Conservation (phyloP, 805 yeast species). For the Candida montana region DNA sequence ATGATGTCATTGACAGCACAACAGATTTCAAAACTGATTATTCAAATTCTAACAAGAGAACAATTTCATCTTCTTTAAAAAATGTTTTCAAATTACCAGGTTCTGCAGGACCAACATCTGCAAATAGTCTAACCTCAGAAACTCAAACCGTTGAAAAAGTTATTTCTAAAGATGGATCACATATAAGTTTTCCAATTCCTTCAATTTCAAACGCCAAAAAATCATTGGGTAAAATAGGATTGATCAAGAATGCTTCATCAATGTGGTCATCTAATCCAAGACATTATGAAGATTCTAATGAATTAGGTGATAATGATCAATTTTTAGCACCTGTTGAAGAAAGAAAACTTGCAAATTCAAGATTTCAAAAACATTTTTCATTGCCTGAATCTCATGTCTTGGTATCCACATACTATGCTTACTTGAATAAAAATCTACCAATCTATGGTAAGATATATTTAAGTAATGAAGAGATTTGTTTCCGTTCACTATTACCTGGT, state of each 20-base stretch:
- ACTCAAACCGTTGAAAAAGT: background rate
- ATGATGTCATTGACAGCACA: conserved; percentile 12
- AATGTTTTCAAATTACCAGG: background rate
- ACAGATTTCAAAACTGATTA: background rate
- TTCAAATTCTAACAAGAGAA: background rate
- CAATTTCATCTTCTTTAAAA: conserved; percentile 1
- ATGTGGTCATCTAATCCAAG: conserved; percentile 59
- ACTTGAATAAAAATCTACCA: conserved; percentile 67
- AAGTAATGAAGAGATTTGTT: conserved; percentile 67
- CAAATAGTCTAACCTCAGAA: too few relatives aligned
- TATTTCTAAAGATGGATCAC: background rate
- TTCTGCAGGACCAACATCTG: too few relatives aligned
- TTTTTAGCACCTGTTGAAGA: conserved; percentile 41
- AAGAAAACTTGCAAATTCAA: conserved; percentile 42
- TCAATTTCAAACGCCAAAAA: conserved; percentile 7
- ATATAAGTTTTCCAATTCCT: background rate
- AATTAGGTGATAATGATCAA: conserved; percentile 42
- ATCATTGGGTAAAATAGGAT: conserved; percentile 14
- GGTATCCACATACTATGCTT: conserved; percentile 64
- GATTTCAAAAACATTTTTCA: conserved; percentile 64
- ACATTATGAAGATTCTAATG: conserved; percentile 50
- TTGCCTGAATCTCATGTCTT: conserved; percentile 46
- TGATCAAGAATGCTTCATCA: conserved; percentile 22
- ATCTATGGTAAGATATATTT: conserved; percentile 79
- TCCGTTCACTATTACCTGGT: conserved; percentile 75